Base-by-base conservation (phyloP, 495 filamentous ascomycete genomes). In the Pyrenula massariospora region DNA sequence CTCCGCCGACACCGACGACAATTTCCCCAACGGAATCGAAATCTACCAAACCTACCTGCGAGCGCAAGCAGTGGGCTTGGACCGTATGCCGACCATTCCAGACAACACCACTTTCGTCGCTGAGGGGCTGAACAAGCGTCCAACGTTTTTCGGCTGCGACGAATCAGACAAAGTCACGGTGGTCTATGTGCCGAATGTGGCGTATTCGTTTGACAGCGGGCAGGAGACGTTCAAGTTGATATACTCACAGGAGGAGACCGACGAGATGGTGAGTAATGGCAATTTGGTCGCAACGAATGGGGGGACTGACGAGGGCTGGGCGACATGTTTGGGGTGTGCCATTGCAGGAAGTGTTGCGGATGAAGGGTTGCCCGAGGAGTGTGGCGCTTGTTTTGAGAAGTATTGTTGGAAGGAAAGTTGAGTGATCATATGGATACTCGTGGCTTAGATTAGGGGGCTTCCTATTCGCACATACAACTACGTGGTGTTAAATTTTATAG, bases 61-160 rank as follows among this genome's bases (percentile, higher is more conserved):
- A 53, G 60, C 70, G 12, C 58, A 66, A 24, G 61, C 62, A 24
- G 64, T 61, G 1, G 62, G 60, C 2, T 63, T 62, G 22, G 62
- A 59, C 15, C 65, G 63, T 23, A 73, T 78, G 66, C 75, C 75
- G 1, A 63, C 59, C 23, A 69, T 78, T 24, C 75, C 75, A 10
- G 53, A 57, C 21, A 52, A 63, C 10, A 52, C 59, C 0, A 68
- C 58, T 0, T 75, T 74, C 53, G 48, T 76, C 15, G 53, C 56
- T 10, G 10, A 71, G 52, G 73, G 70, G 0, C 57, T 75, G 22
- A 74, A 74, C 57, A 65, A 63, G 47, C 63, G 61, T 2, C 65
- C 75, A 0, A 68, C 68, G 0, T 77, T 77, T 59, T 77, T 77
- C 53, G 74, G 75, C 22, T 77, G 75, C 55, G 62, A 70, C 53